These are phyloP conservation scores for Chondrus crispus DNA, from an alignment of 23 red algal genomes.

Conservation along the genomic window DNA sequence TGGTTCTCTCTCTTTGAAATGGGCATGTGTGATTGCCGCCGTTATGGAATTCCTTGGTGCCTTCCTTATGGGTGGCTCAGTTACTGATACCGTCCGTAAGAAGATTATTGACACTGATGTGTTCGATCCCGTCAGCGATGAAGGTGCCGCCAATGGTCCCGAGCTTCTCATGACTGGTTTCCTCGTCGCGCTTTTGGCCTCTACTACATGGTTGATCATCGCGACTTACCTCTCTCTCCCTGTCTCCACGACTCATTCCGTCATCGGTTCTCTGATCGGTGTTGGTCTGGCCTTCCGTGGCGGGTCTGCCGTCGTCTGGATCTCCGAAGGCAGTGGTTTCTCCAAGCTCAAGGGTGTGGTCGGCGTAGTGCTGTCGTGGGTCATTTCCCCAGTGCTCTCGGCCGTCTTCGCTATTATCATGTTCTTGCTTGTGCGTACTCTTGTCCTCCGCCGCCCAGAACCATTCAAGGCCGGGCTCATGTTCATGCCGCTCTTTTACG, in stretches of 20 bases:
- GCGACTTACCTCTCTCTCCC: conserved; percentile 82
- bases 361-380: conserved; percentile 61
- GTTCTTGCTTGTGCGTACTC: conserved; percentile 48
- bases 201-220: conserved; percentile 75
- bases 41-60: conserved; percentile 87
- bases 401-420: conserved; percentile 47
- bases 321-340: conserved; percentile 1
- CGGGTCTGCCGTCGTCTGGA: conserved; percentile 47
- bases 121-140: conserved; percentile 30
- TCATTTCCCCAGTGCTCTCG: conserved; percentile 61
- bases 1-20: conserved; percentile 65
- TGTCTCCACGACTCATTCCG: conserved; percentile 87
- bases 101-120: conserved; percentile 50
- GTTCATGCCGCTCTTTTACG: conserved; percentile 70
- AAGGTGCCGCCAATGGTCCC: conserved; percentile 55
- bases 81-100: conserved; percentile 71
- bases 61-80: conserved; percentile 70
- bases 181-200: conserved; percentile 51
- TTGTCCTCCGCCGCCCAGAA: conserved; percentile 42
- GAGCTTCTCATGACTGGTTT: conserved; percentile 75
- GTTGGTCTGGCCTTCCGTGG: conserved; percentile 52
- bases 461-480: conserved; percentile 47
- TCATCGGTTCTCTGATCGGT: conserved; percentile 77
- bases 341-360: conserved; percentile 48
- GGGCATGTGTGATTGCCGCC: conserved; percentile 78